phyloP scores from a whole-genome alignment of 1,284 basidiomycete species.

The Lentinula novae-zelandiae region DNA sequence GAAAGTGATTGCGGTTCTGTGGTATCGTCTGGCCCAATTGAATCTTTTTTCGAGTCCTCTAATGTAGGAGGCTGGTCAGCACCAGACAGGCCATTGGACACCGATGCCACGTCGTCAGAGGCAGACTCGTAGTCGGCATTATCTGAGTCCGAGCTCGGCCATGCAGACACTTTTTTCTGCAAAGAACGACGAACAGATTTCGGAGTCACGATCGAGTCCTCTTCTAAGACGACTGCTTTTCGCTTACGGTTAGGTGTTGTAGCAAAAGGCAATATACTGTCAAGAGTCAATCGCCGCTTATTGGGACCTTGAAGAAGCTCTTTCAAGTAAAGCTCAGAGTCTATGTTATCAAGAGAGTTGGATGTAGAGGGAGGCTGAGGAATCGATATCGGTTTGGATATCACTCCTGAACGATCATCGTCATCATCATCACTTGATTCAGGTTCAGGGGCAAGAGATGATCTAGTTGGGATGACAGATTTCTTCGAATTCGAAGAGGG shows the following conservation, averaged over 20 bases:
- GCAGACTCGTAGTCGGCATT: neutral
- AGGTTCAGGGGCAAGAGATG: neutral
- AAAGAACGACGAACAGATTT: neutral
- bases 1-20: neutral
- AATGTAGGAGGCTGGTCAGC: neutral
- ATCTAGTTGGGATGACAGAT: neutral
- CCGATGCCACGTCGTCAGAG: neutral
- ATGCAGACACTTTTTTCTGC: neutral
- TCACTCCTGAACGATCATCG: neutral
- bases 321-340: constrained; percentile 4
- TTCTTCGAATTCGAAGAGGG: neutral
- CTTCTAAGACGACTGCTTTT: constrained; percentile 9
- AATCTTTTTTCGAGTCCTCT: neutral
- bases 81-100: neutral
- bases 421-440: neutral
- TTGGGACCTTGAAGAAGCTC: constrained; percentile 10
- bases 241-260: neutral
- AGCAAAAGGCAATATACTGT: constrained; percentile 4
- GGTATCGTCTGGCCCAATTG: neutral
- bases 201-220: neutral
- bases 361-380: neutral
- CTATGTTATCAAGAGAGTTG: constrained; percentile 3
- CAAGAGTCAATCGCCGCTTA: constrained; percentile 8
- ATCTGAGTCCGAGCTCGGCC: constrained; percentile 8
- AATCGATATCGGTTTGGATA: neutral